phyloP scores from a whole-genome alignment of 169 alveolate species.

The Cyclospora cayetanensis region DNA sequence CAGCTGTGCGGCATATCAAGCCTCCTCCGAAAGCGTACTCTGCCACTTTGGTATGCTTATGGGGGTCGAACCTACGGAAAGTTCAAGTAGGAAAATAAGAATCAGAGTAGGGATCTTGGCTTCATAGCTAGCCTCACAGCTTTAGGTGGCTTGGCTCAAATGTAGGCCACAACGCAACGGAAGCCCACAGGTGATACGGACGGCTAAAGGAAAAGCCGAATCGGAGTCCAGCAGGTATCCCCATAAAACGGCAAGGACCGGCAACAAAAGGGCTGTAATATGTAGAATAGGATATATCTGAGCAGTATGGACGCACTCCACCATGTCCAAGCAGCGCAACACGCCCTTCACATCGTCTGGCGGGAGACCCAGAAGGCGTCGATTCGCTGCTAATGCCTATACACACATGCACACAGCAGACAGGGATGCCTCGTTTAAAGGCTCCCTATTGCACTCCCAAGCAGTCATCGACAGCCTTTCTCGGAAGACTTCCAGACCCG shows the following conservation, averaged over 20 bases:
- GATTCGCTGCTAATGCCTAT: constrained; percentile 18
- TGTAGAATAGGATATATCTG: not conserved
- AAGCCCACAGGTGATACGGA: no score
- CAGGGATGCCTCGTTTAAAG: no score
- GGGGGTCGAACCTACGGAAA: constrained; percentile 37
- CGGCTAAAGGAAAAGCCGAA: not conserved
- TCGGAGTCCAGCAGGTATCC: not conserved
- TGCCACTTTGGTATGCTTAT: constrained; percentile 29
- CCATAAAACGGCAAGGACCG: not conserved
- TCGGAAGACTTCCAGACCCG: no score
- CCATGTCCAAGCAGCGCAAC: constrained; percentile 40
- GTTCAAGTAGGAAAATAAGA: not conserved
- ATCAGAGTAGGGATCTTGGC: no score
- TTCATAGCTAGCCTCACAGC: no score
- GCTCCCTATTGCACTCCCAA: no score
- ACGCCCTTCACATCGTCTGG: constrained; percentile 20
- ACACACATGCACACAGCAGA: no score
- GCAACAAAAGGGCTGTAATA: not conserved
- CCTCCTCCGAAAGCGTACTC: constrained; percentile 60
- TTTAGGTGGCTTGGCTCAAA: no score
- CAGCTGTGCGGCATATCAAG: constrained; percentile 50
- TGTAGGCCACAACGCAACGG: no score
- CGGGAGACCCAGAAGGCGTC: constrained; percentile 22
- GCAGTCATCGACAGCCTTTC: no score
- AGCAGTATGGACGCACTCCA: constrained; percentile 20